Evolutionary conservation across 2,329 filamentous ascomycete species (phyloP).

Genomic region (Penicillium sp.): DNA sequence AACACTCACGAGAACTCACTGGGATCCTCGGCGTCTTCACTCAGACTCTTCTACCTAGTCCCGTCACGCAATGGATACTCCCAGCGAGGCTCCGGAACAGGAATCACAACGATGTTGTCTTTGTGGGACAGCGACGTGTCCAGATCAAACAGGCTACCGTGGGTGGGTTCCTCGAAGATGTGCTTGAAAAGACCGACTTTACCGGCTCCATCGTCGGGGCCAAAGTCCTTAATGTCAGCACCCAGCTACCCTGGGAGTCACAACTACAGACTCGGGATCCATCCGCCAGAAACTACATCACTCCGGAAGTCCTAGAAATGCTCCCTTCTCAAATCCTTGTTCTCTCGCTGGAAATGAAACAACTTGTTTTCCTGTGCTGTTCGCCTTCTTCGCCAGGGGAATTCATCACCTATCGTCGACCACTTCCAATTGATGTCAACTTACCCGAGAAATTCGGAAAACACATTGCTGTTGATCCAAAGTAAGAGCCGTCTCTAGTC

Average conservation of each 20-base stretch:
- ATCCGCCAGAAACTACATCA: conserved; percentile 4
- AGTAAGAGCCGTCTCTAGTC: conserved; percentile 47
- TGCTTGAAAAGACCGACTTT: conserved; percentile 78
- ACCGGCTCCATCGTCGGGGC: conserved; percentile 75
- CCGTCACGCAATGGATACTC: conserved; percentile 71
- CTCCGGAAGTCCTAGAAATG: conserved; percentile 10
- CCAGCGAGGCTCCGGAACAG: conserved; percentile 73
- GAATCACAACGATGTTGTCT: conserved; percentile 75
- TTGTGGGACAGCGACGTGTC: conserved; percentile 78
- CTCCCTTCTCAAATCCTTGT: conserved; percentile 79
- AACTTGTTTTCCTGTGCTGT: conserved; percentile 75
- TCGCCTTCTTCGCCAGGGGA: conserved; percentile 46
- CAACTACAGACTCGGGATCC: conserved; percentile 26
- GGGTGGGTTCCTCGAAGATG: conserved; percentile 66
- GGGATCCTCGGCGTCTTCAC: conserved; percentile 81
- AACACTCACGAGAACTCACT: conserved; percentile 27
- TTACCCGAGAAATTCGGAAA: conserved; percentile 58
- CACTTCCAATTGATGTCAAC: conserved; percentile 57
- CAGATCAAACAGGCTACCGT: conserved; percentile 71
- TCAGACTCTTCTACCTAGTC: conserved; percentile 72
- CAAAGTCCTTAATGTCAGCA: conserved; percentile 64
- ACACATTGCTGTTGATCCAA: conserved; percentile 75
- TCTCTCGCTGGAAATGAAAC: conserved; percentile 69
- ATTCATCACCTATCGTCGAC: conserved; percentile 61
- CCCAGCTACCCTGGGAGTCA: conserved; percentile 38